phyloP scores from a whole-genome alignment of 768 basidiomycete genomes.

The Mycena capillaripes region DNA sequence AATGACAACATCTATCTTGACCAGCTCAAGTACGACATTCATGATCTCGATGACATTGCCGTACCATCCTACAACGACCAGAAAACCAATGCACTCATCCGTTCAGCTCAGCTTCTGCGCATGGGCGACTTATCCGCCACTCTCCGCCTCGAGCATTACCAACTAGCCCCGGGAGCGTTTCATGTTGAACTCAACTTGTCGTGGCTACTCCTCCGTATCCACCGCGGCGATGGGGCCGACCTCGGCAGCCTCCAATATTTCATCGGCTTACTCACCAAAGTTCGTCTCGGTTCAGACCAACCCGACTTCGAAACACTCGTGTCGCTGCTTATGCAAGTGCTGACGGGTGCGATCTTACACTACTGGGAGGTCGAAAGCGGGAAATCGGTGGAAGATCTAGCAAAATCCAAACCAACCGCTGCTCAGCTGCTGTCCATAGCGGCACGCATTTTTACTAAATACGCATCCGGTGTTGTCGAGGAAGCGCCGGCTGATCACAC shows the following conservation, averaged over 20 bases:
- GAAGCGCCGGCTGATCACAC: slow-evolving; percentile 1
- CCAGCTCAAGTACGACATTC: slow-evolving; percentile 20
- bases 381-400: slow-evolving; percentile 2
- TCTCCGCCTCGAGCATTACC: slow-evolving; percentile 24
- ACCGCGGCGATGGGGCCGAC: slow-evolving; percentile 24
- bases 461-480: not conserved
- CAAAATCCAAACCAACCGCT: slow-evolving; percentile 36
- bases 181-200: slow-evolving; percentile 39
- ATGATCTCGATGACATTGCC: slow-evolving; percentile 15
- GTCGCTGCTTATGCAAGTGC: slow-evolving; percentile 30
- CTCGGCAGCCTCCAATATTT: slow-evolving; percentile 36
- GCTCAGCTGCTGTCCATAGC: slow-evolving; percentile 22
- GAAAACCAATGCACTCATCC: slow-evolving; percentile 25
- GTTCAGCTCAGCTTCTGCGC: slow-evolving; percentile 13
- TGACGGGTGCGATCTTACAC: slow-evolving; percentile 30
- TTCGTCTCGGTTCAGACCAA: slow-evolving; percentile 33
- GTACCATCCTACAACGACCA: slow-evolving; percentile 23
- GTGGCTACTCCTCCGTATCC: slow-evolving; percentile 25
- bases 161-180: slow-evolving; percentile 35
- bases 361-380: slow-evolving; percentile 35
- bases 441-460: not conserved
- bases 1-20: slow-evolving; percentile 31
- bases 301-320: slow-evolving; percentile 40
- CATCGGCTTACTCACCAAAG: slow-evolving; percentile 32
- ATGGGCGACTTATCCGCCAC: slow-evolving; percentile 22